phyloP scores from a whole-genome alignment of 2,329 filamentous ascomycete genomes.

The Colletotrichum musicola region DNA sequence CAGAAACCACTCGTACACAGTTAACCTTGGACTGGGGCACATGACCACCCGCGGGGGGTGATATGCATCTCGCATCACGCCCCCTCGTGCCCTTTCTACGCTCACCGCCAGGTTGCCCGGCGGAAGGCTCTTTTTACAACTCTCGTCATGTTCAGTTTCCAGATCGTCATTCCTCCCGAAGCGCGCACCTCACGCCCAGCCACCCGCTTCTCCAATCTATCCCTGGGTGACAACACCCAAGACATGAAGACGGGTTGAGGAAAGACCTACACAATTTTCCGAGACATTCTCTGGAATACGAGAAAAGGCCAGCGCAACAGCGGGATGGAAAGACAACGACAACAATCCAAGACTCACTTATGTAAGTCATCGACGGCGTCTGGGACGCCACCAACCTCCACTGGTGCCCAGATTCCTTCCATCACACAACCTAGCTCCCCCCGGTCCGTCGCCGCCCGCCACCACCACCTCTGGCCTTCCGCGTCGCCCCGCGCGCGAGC shows the following conservation, averaged over 20 bases:
- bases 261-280: slow-evolving; percentile 3
- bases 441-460: slow-evolving; percentile 18
- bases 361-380: slow-evolving; percentile 23
- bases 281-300: slow-evolving; percentile 21
- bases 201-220: neutral
- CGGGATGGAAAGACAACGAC: neutral
- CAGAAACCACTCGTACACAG: neutral
- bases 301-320: neutral
- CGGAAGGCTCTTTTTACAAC: neutral
- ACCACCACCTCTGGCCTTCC: slow-evolving; percentile 9
- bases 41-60: slow-evolving; percentile 10
- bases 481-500: slow-evolving; percentile 27
- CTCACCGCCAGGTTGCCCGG: slow-evolving; percentile 28
- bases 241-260: slow-evolving; percentile 5
- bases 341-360: slow-evolving; percentile 2
- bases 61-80: slow-evolving; percentile 27
- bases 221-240: slow-evolving; percentile 5
- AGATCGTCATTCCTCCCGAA: slow-evolving; percentile 12
- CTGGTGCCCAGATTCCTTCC: slow-evolving; percentile 5
- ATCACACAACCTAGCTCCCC: slow-evolving; percentile 15
- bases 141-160: neutral
- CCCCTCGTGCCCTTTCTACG: slow-evolving; percentile 7
- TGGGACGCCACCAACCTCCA: slow-evolving; percentile 24
- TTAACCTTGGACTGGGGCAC: slow-evolving; percentile 28
- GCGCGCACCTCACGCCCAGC: neutral